Base-by-base conservation (phyloP, 257 asterid genomes). In the Fraxinus anomala region DNA sequence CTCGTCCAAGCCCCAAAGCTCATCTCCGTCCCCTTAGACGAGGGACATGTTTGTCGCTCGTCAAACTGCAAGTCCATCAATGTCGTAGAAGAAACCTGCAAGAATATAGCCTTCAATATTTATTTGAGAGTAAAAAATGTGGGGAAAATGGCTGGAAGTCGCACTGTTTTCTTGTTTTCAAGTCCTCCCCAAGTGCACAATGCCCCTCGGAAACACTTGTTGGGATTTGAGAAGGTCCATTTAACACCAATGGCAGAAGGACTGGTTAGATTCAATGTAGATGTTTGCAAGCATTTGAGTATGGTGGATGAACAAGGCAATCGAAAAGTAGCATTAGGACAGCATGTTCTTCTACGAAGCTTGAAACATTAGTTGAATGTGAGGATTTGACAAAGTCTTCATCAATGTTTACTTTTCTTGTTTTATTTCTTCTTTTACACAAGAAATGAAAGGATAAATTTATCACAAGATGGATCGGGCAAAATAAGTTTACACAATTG, bases 151-250 rank as follows among this genome's bases (percentile, higher is more conserved):
- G 70, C 88, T 1, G 97, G 95, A 56, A 81, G 90, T 68, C 90
- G 87, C 40, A 86, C 90, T 0, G 85, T 91, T n/a, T 72, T 91
- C 65, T 49, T 91, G 88, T 91, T 80, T 56, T 81, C 88, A 0
- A 77, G 83, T 10, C 95, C 95, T 2, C 97, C 97, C 0, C 31
- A 82, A 24, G 88, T 87, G 37, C 97, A 88, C 70, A 82, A 85
- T 66, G 90, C 95, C 36, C 87, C 97, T 23, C 86, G 83, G 56
- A 91, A 90, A 51, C 95, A 90, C 12, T 81, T 90, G 80, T 7
- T 89, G 49, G 90, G 80, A 19, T 90, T 90, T 73, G 74, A 89
- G 44, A 90, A 85, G 84, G 36, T 87, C 23, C 83, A 80, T 63
- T 71, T 90, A 79, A 23, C 68, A 28, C 74, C 88, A 39, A 70